Conservation (phyloP, 176 grass and related monocot genomes). For the Thinopyrum elongatum region DNA sequence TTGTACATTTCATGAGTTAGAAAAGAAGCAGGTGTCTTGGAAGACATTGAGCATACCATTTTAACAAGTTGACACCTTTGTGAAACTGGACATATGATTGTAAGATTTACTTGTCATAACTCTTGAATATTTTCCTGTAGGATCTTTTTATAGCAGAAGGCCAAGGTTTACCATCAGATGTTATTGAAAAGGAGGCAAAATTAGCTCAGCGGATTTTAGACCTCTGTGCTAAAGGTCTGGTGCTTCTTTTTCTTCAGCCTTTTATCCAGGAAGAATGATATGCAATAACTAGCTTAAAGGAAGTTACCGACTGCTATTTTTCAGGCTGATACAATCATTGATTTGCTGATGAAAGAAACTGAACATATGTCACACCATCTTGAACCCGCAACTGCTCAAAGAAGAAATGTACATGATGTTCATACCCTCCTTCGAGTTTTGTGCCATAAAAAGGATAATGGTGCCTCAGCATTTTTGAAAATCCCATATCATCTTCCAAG, state of each 20-base stretch:
- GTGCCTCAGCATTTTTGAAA: constrained; percentile 78
- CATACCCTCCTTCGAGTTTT: constrained; percentile 83
- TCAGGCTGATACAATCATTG: constrained; percentile 74
- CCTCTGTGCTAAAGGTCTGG: constrained; percentile 67
- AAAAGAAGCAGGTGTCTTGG: background rate
- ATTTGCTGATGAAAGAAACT: constrained; percentile 78
- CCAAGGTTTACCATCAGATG: constrained; percentile 72
- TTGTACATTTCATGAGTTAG: background rate
- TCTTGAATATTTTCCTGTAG: constrained; percentile 42
- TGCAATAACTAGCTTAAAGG: background rate
- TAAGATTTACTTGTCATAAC: constrained; percentile 28
- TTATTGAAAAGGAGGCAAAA: constrained; percentile 71
- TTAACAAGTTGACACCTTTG: constrained; percentile 9
- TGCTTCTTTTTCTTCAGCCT: constrained; percentile 18
- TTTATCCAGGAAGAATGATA: constrained; percentile 9
- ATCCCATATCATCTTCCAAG: constrained; percentile 84
- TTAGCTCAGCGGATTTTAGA: constrained; percentile 66
- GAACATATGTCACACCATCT: constrained; percentile 51
- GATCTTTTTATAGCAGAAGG: constrained; percentile 94
- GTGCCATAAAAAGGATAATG: constrained; percentile 89
- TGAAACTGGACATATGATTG: background rate
- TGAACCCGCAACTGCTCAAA: constrained; percentile 36
- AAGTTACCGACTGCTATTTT: constrained; percentile 33
- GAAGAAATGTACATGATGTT: constrained; percentile 57
- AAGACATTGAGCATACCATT: constrained; percentile 1